Percentiles rank a stretch among this genome's conserved stretches.
These are phyloP conservation scores for Pythium pectinolyticum DNA, from an alignment of 352 stramenopile genomes.

Conservation along the genomic window DNA sequence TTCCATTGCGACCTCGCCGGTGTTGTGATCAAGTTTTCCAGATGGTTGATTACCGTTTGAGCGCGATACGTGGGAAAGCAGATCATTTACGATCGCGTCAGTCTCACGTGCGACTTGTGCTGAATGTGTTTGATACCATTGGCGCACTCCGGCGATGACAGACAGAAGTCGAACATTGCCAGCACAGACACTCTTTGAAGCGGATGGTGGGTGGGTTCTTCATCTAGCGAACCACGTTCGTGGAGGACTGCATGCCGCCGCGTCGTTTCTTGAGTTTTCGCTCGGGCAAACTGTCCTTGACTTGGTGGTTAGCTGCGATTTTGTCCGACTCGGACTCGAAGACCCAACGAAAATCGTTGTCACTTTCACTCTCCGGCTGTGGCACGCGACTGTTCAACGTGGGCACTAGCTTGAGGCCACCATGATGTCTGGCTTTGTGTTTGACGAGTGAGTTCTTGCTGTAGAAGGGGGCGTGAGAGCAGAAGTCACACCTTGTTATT, in stretches of 20 bases:
- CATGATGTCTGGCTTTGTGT: too few relatives aligned
- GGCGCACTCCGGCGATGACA: neutral
- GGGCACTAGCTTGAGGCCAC: too few relatives aligned
- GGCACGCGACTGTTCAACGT: too few relatives aligned
- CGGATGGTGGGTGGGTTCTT: too few relatives aligned
- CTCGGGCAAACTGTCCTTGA: too few relatives aligned
- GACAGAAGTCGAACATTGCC: too few relatives aligned
- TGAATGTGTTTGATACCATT: neutral
- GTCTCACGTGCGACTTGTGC: neutral
- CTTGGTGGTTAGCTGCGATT: too few relatives aligned
- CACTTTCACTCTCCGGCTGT: too few relatives aligned
- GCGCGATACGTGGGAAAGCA: neutral
- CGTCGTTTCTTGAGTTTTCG: too few relatives aligned
- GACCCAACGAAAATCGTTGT: too few relatives aligned
- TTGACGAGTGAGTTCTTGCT: neutral
- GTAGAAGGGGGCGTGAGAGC: neutral
- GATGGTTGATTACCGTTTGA: neutral
- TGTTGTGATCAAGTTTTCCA: neutral
- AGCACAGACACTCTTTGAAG: too few relatives aligned
- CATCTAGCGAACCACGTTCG: neutral
- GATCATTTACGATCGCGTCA: neutral
- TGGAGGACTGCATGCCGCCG: neutral
- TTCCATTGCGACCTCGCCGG: neutral
- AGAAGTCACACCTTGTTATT: neutral
- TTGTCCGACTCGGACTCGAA: too few relatives aligned